Conservation (phyloP, 179 eudicot genomes). For the Vitellaria paradoxa region DNA sequence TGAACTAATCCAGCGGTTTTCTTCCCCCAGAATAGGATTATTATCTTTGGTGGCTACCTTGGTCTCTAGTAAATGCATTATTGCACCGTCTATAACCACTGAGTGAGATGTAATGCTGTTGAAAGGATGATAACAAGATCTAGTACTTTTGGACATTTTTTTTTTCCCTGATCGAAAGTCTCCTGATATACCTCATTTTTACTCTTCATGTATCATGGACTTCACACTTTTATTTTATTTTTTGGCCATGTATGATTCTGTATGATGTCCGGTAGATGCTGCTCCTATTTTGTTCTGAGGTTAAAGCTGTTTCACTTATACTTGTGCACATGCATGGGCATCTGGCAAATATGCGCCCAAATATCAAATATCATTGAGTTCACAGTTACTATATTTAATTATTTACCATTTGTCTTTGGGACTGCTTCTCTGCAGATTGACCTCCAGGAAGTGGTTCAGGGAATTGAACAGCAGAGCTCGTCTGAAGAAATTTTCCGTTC, state of each 20-base stretch:
- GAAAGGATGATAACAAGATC: background rate
- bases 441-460: conserved; percentile 47
- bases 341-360: too few species aligned
- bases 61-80: background rate
- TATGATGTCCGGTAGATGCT: background rate
- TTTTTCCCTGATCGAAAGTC: too few species aligned
- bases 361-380: background rate
- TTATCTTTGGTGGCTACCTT: background rate
- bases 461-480: conserved; percentile 43
- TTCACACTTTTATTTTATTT: background rate
- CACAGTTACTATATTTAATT: background rate
- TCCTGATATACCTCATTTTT: background rate
- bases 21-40: background rate
- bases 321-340: too few species aligned
- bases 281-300: background rate
- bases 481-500: conserved; percentile 59
- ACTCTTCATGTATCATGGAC: too few species aligned
- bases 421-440: conserved; percentile 35
- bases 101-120: background rate
- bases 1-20: background rate
- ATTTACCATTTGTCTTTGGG: background rate
- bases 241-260: background rate
- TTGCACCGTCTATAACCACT: background rate
- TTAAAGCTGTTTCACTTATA: background rate
- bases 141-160: background rate